phyloP scores from a whole-genome alignment of 148 eudicot species.

The Rhododendron mucronatum region DNA sequence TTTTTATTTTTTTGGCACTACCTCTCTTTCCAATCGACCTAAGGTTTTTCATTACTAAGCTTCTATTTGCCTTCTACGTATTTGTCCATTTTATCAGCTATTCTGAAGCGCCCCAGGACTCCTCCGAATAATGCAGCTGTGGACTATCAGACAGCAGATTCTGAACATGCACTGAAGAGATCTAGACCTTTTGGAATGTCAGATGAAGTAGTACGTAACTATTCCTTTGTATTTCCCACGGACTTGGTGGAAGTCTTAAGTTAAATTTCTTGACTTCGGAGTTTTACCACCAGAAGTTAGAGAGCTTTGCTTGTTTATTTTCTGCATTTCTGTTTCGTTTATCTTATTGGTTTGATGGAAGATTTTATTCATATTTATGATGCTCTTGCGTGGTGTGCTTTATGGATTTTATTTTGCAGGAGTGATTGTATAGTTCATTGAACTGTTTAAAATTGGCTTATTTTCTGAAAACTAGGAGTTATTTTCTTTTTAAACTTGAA shows the following conservation, averaged over 20 bases:
- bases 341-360: neutral
- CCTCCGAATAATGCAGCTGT: slow-evolving; percentile 54
- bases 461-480: neutral
- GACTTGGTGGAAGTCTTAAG: neutral
- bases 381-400: neutral
- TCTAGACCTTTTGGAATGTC: slow-evolving; percentile 61
- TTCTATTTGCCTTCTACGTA: neutral
- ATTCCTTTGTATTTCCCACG: slow-evolving; percentile 11
- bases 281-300: neutral
- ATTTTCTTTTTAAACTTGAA: neutral
- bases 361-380: neutral
- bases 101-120: slow-evolving; percentile 70
- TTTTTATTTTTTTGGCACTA: neutral
- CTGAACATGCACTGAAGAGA: slow-evolving; percentile 75
- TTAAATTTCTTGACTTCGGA: neutral
- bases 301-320: neutral
- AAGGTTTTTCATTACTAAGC: neutral
- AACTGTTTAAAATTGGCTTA: neutral
- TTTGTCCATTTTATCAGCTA: slow-evolving; percentile 27
- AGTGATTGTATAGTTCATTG: neutral
- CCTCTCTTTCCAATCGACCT: neutral
- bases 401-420: neutral
- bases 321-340: neutral
- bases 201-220: slow-evolving; percentile 52
- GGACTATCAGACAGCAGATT: slow-evolving; percentile 83